Conservation (phyloP, 192 early-diverging fungal species). For the Entomortierella chlamydospora region DNA sequence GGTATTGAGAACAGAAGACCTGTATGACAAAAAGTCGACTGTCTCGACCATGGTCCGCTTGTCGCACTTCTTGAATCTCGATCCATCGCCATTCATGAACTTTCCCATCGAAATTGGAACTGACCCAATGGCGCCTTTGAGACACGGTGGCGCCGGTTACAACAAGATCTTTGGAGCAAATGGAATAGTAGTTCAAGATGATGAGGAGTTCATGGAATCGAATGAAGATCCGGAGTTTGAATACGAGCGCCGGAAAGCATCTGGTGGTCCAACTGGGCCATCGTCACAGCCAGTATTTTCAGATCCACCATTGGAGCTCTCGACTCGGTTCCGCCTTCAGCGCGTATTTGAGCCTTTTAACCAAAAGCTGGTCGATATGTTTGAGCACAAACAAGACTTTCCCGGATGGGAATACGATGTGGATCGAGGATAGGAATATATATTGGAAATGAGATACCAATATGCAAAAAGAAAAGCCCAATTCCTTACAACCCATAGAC, state of each 20-base stretch:
- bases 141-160: slow-evolving; percentile 38
- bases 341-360: slow-evolving; percentile 61
- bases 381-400: slow-evolving; percentile 60
- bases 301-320: slow-evolving; percentile 52
- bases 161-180: slow-evolving; percentile 29
- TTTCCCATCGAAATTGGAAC: slow-evolving; percentile 51
- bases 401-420: slow-evolving; percentile 66
- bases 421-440: slow-evolving; percentile 53
- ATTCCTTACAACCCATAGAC: background rate
- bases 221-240: slow-evolving; percentile 32
- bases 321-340: slow-evolving; percentile 61
- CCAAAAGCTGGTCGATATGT: slow-evolving; percentile 57
- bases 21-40: slow-evolving; percentile 47
- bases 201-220: slow-evolving; percentile 20
- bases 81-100: slow-evolving; percentile 48
- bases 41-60: slow-evolving; percentile 49
- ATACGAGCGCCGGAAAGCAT: slow-evolving; percentile 19
- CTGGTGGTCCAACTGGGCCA: slow-evolving; percentile 2
- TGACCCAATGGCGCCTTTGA: slow-evolving; percentile 45
- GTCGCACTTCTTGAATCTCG: slow-evolving; percentile 47
- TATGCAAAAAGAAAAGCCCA: no score
- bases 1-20: slow-evolving; percentile 45
- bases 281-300: slow-evolving; percentile 12
- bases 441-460: no score
- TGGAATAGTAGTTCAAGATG: slow-evolving; percentile 36